These are phyloP conservation scores for Coleophoma crateriformis DNA, from an alignment of 2,329 filamentous ascomycete species.

Conservation along the genomic window DNA sequence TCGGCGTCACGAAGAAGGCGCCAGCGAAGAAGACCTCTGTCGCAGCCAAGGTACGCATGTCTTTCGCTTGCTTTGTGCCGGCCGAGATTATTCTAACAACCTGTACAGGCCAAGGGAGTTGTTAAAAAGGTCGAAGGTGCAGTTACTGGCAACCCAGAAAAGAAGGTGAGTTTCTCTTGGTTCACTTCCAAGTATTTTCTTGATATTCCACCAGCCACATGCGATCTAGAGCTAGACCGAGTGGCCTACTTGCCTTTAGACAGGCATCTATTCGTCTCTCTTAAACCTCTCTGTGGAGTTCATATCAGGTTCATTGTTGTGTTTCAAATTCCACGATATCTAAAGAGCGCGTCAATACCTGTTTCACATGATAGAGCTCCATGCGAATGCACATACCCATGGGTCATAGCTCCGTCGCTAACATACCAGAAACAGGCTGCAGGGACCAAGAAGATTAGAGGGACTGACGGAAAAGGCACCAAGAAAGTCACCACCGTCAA, in stretches of 20 bases:
- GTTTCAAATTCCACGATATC: not conserved
- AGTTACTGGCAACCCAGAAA: constrained; percentile 28
- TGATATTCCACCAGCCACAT: constrained; percentile 11
- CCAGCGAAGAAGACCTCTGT: constrained; percentile 25
- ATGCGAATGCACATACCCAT: too few relatives aligned
- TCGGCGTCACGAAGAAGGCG: constrained; percentile 23
- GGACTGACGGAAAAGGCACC: constrained; percentile 20
- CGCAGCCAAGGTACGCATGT: constrained; percentile 19
- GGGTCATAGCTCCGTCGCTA: too few relatives aligned
- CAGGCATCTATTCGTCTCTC: not conserved
- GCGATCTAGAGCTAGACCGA: too few relatives aligned
- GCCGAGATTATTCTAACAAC: constrained; percentile 8
- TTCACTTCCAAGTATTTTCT: constrained; percentile 14
- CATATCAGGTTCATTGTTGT: not conserved
- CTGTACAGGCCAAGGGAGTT: constrained; percentile 20
- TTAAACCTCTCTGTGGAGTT: not conserved
- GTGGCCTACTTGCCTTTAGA: too few relatives aligned
- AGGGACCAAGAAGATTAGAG: constrained; percentile 31
- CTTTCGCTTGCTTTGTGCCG: not conserved
- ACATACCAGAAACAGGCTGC: constrained; percentile 18
- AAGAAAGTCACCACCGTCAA: constrained; percentile 14
- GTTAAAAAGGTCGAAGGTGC: constrained; percentile 26
- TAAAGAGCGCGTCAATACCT: not conserved
- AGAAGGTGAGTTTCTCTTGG: constrained; percentile 24
- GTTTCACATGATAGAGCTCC: too few relatives aligned